A percentile compares a stretch with the other conserved stretches of the same genome.
Conservation (phyloP, 441 rosid genomes). For the Populus hybrid region DNA sequence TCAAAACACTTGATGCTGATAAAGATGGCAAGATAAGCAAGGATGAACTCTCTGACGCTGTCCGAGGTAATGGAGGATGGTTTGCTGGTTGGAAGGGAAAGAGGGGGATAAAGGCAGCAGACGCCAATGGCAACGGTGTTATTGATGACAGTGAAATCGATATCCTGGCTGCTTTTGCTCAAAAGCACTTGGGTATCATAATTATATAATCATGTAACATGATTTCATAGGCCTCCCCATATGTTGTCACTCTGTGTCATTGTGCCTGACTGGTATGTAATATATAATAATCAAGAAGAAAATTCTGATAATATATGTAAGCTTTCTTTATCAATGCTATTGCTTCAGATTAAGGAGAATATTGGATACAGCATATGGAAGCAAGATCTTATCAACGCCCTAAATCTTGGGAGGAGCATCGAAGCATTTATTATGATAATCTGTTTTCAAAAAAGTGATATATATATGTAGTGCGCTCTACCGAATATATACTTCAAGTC, state of each 20-base stretch:
- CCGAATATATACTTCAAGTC: not conserved
- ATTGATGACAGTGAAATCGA: slow-evolving; percentile 34
- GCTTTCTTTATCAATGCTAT: not conserved
- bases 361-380: not conserved
- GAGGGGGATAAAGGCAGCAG: slow-evolving; percentile 24
- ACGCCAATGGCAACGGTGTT: slow-evolving; percentile 32
- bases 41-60: slow-evolving; percentile 32
- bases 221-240: not conserved
- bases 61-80: slow-evolving; percentile 30
- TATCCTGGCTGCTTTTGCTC: slow-evolving; percentile 31
- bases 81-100: slow-evolving; percentile 31
- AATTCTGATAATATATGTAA: not conserved
- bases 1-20: slow-evolving; percentile 28
- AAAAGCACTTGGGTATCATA: slow-evolving; percentile 24
- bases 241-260: too few species aligned
- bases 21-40: slow-evolving; percentile 4
- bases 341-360: not conserved
- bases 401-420: not conserved
- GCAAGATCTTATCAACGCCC: not conserved
- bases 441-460: too few species aligned
- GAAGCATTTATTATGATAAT: not conserved
- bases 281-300: not conserved
- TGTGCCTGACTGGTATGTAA: not conserved
- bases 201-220: not conserved
- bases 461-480: not conserved